Evolutionary conservation across 192 early-diverging fungal species (phyloP).

Genomic region (Gonapodya sp.): DNA sequence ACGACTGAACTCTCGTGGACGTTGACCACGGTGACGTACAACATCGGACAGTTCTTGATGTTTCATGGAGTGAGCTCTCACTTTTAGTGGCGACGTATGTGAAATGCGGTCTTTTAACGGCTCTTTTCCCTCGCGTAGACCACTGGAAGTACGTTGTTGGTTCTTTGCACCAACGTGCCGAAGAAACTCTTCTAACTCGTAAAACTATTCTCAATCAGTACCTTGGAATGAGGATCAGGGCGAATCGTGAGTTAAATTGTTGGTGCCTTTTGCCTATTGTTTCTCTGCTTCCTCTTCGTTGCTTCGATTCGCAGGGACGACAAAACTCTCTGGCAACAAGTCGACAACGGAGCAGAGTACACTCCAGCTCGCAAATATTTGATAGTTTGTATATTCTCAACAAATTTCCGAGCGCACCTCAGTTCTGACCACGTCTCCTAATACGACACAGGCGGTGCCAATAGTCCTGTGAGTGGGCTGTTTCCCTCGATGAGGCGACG

Average conservation of each 20-base stretch:
- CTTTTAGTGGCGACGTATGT: background rate
- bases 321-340: constrained; percentile 97
- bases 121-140: background rate
- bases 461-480: constrained; percentile 71
- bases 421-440: background rate
- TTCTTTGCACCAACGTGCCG: background rate
- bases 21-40: constrained; percentile 84
- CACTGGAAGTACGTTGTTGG: background rate
- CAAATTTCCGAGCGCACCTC: background rate
- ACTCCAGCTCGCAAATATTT: constrained; percentile 98
- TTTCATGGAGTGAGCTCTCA: constrained; percentile 85
- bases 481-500: background rate
- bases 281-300: background rate
- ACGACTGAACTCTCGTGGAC: constrained; percentile 93
- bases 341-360: constrained; percentile 94
- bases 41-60: constrained; percentile 89
- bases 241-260: constrained; percentile 63
- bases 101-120: background rate
- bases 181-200: background rate
- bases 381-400: constrained; percentile 27
- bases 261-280: background rate
- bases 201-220: constrained; percentile 51
- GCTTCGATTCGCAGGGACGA: constrained; percentile 37
- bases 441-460: constrained; percentile 50
- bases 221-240: constrained; percentile 92